Evolutionary conservation across 306 rosid genomes (phyloP).

Genomic region (Acacia crassicarpa): DNA sequence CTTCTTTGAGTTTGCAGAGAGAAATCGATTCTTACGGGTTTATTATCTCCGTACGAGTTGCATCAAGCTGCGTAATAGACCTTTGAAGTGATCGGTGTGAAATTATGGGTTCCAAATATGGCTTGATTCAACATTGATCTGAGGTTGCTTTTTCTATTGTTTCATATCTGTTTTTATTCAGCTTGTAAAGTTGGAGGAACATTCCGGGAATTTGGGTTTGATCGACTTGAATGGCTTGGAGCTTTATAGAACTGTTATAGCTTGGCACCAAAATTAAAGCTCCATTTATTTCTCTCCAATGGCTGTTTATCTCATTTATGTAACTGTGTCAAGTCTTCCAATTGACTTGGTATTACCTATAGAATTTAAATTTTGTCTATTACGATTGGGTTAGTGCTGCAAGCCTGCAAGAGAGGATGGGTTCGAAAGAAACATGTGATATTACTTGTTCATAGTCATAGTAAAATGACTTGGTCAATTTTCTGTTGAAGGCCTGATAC

Average conservation of each 20-base stretch:
- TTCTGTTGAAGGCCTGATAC: neutral
- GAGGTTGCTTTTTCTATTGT: neutral
- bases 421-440: neutral
- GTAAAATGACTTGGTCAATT: neutral
- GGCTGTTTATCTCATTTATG: neutral
- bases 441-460: neutral
- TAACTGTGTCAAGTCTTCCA: neutral
- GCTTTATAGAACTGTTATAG: slow-evolving; percentile 1
- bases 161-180: neutral
- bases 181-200: slow-evolving; percentile 1
- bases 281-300: neutral
- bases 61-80: slow-evolving; percentile 3
- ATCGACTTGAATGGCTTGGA: neutral
- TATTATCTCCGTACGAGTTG: slow-evolving; percentile 20
- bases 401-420: neutral
- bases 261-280: neutral
- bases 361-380: neutral
- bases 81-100: slow-evolving; percentile 15
- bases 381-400: neutral
- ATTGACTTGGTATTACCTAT: neutral
- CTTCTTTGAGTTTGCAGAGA: neutral
- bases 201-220: neutral
- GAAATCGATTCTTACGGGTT: neutral
- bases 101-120: slow-evolving; percentile 18
- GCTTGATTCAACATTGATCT: slow-evolving; percentile 4